A percentile compares a stretch with the other conserved stretches of the same genome.
These are phyloP conservation scores for Hydrangea macrophylla DNA, from an alignment of 148 eudicot genomes.

Conservation along the genomic window DNA sequence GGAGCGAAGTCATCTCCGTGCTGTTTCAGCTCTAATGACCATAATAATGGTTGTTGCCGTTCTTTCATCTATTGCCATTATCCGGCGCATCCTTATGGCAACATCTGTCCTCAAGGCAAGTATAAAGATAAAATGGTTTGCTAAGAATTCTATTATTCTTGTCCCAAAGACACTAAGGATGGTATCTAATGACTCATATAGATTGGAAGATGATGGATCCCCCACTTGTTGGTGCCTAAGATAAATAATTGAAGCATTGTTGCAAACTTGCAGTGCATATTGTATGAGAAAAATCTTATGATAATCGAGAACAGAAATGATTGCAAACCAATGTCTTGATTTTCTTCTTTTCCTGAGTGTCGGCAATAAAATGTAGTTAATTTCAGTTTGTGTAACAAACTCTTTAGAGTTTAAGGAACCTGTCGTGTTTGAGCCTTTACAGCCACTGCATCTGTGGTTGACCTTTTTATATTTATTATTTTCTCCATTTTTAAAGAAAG, in stretches of 20 bases:
- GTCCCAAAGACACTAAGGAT: too few species aligned
- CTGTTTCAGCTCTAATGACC: conserved; percentile 49
- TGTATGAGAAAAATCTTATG: background rate
- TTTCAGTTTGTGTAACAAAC: background rate
- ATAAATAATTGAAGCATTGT: background rate
- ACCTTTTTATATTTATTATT: background rate
- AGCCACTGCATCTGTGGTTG: background rate
- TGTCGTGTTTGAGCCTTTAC: background rate
- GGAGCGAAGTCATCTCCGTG: conserved; percentile 50
- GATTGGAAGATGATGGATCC: background rate
- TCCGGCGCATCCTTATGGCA: conserved; percentile 61
- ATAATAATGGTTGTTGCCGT: conserved; percentile 41
- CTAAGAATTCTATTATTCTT: background rate
- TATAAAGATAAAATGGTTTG: background rate
- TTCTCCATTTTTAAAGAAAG: too few species aligned
- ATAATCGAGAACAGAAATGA: background rate
- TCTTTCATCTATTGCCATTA: conserved; percentile 53
- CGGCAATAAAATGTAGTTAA: background rate
- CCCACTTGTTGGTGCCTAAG: background rate
- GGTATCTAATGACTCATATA: background rate
- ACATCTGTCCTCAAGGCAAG: conserved; percentile 60
- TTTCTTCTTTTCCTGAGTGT: background rate
- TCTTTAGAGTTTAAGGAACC: background rate
- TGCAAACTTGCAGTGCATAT: background rate
- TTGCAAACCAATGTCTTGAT: background rate